These are phyloP conservation scores for Aspergillus indologenus DNA, from an alignment of 495 filamentous ascomycete species.

Conservation along the genomic window DNA sequence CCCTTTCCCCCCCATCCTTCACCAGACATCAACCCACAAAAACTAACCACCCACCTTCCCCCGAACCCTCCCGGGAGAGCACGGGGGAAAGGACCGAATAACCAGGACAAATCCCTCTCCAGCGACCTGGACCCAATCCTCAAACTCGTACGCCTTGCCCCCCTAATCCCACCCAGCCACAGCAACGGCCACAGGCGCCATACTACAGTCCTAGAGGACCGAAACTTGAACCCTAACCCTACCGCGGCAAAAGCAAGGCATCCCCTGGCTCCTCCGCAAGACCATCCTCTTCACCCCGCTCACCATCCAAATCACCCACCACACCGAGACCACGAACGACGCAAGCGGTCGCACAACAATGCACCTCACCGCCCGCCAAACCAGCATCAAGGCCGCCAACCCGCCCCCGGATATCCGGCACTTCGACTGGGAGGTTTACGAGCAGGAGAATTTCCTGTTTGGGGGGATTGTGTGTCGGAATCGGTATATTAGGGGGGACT, in stretches of 20 bases:
- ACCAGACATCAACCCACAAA: no score
- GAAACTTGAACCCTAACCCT: not conserved
- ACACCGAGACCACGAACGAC: not conserved
- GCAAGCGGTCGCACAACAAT: not conserved
- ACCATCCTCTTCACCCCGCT: not conserved
- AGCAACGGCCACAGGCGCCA: no score
- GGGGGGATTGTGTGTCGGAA: not conserved
- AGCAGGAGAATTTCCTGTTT: not conserved
- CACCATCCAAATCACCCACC: not conserved
- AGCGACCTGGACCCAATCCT: not conserved
- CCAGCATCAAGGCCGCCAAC: not conserved
- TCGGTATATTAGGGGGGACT: not conserved
- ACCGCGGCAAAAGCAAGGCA: not conserved
- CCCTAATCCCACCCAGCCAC: no score
- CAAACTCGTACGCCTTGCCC: not conserved
- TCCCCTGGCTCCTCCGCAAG: not conserved
- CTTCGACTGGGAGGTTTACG: not conserved
- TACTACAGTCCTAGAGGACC: no score
- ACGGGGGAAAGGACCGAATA: no score
- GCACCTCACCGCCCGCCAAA: not conserved
- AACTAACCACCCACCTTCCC: not conserved
- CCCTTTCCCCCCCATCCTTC: no score
- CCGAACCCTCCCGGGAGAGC: no score
- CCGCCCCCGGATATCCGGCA: not conserved
- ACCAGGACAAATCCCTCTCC: not conserved